A percentile compares a stretch with the other conserved stretches of the same genome.
phyloP scores from a whole-genome alignment of 2,329 filamentous ascomycete species.

The Diaporthe humulicola region DNA sequence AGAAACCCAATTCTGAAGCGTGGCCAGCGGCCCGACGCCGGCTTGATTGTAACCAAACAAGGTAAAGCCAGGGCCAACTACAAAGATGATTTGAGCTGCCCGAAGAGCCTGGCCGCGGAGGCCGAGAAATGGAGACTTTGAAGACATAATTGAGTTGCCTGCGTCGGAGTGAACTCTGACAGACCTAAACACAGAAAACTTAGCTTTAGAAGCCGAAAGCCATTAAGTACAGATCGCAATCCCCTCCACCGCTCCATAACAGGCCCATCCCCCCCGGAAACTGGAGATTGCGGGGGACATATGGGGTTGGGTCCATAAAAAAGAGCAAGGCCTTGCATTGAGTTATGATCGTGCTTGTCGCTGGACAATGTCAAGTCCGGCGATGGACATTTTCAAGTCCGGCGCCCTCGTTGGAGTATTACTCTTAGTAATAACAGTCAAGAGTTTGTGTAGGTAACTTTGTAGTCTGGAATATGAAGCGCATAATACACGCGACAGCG shows the following conservation, averaged over 20 bases:
- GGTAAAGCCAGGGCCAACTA: conserved; percentile 53
- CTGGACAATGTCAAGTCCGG: conserved; percentile 12
- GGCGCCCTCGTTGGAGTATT: neutral
- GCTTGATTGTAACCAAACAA: conserved; percentile 67
- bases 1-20: conserved; percentile 51
- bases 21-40: conserved; percentile 58
- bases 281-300: neutral
- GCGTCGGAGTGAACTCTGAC: neutral
- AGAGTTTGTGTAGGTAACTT: no score
- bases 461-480: no score
- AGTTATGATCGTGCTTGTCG: neutral
- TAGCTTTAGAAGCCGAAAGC: conserved; percentile 7
- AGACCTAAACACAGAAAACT: neutral
- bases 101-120: conserved; percentile 39
- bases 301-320: conserved; percentile 4
- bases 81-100: conserved; percentile 36
- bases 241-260: neutral
- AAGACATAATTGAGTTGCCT: conserved; percentile 2
- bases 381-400: conserved; percentile 4
- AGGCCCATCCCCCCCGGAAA: neutral
- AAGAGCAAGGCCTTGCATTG: neutral
- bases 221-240: conserved; percentile 8
- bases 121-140: conserved; percentile 33
- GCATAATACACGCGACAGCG: no score
- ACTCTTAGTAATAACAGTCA: no score